Evolutionary conservation across 768 basidiomycete genomes (phyloP).

Genomic region (Tylopilus plumbeoviolaceoides): DNA sequence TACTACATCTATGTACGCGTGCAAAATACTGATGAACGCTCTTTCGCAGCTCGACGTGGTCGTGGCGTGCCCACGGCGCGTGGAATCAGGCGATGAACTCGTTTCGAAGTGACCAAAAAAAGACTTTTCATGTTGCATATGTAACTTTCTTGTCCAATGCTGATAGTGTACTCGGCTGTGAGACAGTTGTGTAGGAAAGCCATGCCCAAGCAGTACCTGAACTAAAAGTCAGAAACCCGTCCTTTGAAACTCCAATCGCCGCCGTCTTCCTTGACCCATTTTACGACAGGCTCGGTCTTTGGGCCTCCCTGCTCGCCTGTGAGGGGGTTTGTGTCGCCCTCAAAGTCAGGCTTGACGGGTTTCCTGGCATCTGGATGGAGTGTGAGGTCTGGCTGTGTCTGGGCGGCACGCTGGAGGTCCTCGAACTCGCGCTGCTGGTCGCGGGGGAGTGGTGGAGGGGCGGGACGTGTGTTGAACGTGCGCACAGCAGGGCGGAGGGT

Average conservation of each 20-base stretch:
- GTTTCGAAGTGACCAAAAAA: slow-evolving; percentile 3
- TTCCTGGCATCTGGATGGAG: slow-evolving; percentile 59
- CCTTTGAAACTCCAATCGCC: slow-evolving; percentile 94
- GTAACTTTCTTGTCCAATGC: slow-evolving; percentile 13
- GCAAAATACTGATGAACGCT: slow-evolving; percentile 13
- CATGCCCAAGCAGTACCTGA: background rate
- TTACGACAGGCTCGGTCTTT: slow-evolving; percentile 74
- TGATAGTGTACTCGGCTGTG: slow-evolving; percentile 3
- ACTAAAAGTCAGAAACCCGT: slow-evolving; percentile 78
- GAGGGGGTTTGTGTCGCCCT: slow-evolving; percentile 73
- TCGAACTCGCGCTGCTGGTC: slow-evolving; percentile 85
- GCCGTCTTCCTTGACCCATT: slow-evolving; percentile 46
- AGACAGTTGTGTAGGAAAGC: background rate
- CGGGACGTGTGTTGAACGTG: slow-evolving; percentile 43
- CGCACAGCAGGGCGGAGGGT: slow-evolving; percentile 1
- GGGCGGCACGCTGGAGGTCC: slow-evolving; percentile 65
- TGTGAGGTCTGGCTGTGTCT: slow-evolving; percentile 31
- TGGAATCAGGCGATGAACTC: slow-evolving; percentile 72
- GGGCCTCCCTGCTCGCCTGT: slow-evolving; percentile 89
- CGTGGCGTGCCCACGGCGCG: slow-evolving; percentile 74
- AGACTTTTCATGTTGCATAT: slow-evolving; percentile 10
- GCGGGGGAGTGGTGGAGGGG: slow-evolving; percentile 71
- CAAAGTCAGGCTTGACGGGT: slow-evolving; percentile 62
- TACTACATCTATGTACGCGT: background rate
- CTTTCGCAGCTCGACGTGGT: slow-evolving; percentile 71